A percentile compares a stretch with the other conserved stretches of the same genome.
phyloP scores from a whole-genome alignment of 2,329 filamentous ascomycete species.

The Teratosphaeria nubilosa region DNA sequence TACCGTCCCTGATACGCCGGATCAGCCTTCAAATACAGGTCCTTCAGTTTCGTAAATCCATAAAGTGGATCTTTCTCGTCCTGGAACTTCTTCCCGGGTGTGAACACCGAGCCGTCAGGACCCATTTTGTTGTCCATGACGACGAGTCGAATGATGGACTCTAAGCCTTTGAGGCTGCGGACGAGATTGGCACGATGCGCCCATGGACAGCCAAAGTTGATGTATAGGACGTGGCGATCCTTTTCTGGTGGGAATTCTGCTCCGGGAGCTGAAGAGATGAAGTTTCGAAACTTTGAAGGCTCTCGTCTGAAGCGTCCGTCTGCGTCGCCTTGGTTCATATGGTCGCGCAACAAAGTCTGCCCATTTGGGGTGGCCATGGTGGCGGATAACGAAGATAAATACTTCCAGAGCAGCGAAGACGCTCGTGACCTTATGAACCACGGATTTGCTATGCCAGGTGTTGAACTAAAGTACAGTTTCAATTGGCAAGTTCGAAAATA shows the following conservation, averaged over 20 bases:
- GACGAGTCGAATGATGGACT: conserved; percentile 40
- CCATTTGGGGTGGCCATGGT: background rate
- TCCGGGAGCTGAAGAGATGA: conserved; percentile 41
- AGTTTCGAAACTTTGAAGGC: conserved; percentile 46
- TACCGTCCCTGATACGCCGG: conserved; percentile 61
- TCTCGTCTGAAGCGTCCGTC: conserved; percentile 46
- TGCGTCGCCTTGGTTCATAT: conserved; percentile 20
- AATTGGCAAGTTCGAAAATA: background rate
- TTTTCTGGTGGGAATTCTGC: conserved; percentile 49
- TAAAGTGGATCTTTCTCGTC: conserved; percentile 51
- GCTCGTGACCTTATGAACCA: background rate
- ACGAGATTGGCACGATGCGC: conserved; percentile 44
- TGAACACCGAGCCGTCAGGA: conserved; percentile 61
- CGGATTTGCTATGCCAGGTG: too few relatives aligned
- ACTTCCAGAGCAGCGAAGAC: background rate
- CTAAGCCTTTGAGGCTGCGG: conserved; percentile 40
- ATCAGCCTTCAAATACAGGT: conserved; percentile 64
- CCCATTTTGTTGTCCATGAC: conserved; percentile 31
- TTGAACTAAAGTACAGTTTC: too few relatives aligned
- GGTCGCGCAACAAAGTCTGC: background rate
- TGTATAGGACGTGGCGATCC: conserved; percentile 51
- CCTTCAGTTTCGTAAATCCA: conserved; percentile 56
- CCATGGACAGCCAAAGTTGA: conserved; percentile 55
- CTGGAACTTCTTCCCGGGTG: conserved; percentile 43
- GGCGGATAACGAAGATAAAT: background rate